These are phyloP conservation scores for Leccinum sublutescens DNA, from an alignment of 768 basidiomycete genomes.

Conservation along the genomic window DNA sequence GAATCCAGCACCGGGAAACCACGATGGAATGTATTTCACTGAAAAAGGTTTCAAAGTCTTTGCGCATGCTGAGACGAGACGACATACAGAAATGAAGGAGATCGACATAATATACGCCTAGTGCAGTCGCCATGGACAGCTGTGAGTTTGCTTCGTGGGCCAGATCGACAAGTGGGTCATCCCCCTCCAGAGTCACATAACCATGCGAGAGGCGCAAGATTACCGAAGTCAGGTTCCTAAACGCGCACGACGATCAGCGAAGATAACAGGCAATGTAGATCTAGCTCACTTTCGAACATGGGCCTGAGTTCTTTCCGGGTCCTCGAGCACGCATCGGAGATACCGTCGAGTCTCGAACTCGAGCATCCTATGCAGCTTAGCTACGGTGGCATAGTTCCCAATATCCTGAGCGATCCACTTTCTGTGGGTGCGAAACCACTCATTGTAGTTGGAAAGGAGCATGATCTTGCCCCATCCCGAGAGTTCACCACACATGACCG, in stretches of 20 bases:
- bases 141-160: conserved; percentile 27
- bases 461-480: no score
- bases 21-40: conserved; percentile 28
- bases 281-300: not conserved
- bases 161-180: conserved; percentile 37
- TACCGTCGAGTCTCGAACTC: conserved; percentile 16
- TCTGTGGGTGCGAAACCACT: no score
- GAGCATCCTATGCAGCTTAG: conserved; percentile 1
- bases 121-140: conserved; percentile 11
- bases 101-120: conserved; percentile 16
- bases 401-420: no score
- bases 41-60: not conserved
- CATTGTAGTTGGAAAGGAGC: no score
- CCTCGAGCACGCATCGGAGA: conserved; percentile 10
- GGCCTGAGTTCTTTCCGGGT: conserved; percentile 1
- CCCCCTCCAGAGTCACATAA: conserved; percentile 32
- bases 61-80: not conserved
- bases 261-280: not conserved
- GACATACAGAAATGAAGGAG: conserved; percentile 17
- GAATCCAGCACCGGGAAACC: conserved; percentile 23
- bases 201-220: conserved; percentile 40
- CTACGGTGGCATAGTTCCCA: no score
- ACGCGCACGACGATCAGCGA: not conserved
- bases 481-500: no score
- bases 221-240: conserved; percentile 21